Base-by-base conservation (phyloP, 768 basidiomycete genomes). In the Naganishia randhawae region DNA sequence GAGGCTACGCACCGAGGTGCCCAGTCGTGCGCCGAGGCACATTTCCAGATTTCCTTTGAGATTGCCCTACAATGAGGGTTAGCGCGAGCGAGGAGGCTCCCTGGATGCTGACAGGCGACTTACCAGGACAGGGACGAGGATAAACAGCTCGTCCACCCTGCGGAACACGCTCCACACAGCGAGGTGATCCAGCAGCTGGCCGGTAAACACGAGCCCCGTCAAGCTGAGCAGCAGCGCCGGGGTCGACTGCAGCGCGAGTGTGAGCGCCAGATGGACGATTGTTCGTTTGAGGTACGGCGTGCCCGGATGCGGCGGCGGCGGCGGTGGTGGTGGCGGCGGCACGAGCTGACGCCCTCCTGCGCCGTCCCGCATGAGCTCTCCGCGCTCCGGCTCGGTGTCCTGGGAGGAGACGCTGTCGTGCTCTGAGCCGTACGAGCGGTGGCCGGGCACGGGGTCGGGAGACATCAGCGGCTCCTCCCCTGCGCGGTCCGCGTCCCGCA, bases 11-110 rank as follows among this genome's bases (percentile, higher is more conserved):
- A 79, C 90, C 1, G 93, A 89, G 0, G 96, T 99, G 0, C 90
- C 89, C n/a, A 99, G 84, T 16, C 95, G 86, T 0, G 96, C 92
- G 3, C 93, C 94, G 8, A 99, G 87, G 72, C 96, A 97, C 95
- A 98, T 98, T 80, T 98, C 96, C 41, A 98, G 85, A 75, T 99
- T 83, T n/a, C 95, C 96, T 75, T 96, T 97, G 66, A 99, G 85
- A 73, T 98, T 98, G 71, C 77, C 77, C 57, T 57, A 37, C 35
- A 53, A 8, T 31, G 50, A 8, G 50, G 9, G n/a, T 50, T 25
- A 50, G 50, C 7, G 27, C 11, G 27, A 53, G 51, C n/a, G n/a
- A n/a, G n/a, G n/a, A n/a, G n/a, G n/a, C n/a, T n/a, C n/a, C n/a
- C n/a, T n/a, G n/a, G n/a, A n/a, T n/a, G n/a, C 33, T 17, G 33